phyloP scores from a whole-genome alignment of 2,329 filamentous ascomycete genomes.

The Scortechinia acanthostroma region DNA sequence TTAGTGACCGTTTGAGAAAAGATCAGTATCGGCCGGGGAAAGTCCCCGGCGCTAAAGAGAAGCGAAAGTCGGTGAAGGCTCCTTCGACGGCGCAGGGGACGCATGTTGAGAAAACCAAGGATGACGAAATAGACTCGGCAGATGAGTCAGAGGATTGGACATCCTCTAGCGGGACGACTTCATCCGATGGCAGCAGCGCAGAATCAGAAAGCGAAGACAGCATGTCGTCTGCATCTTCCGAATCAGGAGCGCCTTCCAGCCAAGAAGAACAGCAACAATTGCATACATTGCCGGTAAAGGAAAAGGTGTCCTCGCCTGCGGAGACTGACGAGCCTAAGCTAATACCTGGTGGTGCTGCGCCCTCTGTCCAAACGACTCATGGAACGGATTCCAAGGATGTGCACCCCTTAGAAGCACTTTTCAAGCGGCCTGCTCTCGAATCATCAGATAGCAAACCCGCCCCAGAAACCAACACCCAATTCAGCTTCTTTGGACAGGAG shows the following conservation, averaged over 20 bases:
- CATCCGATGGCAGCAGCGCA: conserved; percentile 8
- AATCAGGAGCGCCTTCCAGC: not conserved
- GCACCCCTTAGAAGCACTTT: conserved; percentile 86
- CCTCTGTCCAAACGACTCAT: conserved; percentile 37
- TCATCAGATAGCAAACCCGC: conserved; percentile 23
- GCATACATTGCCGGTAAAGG: too few relatives aligned
- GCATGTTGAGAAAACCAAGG: conserved; percentile 4
- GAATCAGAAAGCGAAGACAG: conserved; percentile 6
- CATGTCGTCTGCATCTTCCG: conserved; percentile 12
- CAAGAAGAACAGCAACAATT: too few relatives aligned
- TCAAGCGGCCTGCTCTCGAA: conserved; percentile 61
- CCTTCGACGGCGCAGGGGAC: not conserved
- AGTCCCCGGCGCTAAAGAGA: conserved; percentile 8
- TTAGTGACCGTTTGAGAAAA: conserved; percentile 23
- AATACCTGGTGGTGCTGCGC: too few relatives aligned
- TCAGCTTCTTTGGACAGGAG: conserved; percentile 63
- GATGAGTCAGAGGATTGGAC: conserved; percentile 8
- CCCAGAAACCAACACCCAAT: conserved; percentile 51
- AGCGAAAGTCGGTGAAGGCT: conserved; percentile 8
- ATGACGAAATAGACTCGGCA: conserved; percentile 8
- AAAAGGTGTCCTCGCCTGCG: not conserved
- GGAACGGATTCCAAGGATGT: conserved; percentile 42
- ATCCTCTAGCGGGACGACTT: conserved; percentile 13
- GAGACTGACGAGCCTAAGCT: conserved; percentile 30
- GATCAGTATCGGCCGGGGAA: conserved; percentile 14